These are phyloP conservation scores for Malus orientalis DNA, from an alignment of 306 rosid species.

Conservation along the genomic window DNA sequence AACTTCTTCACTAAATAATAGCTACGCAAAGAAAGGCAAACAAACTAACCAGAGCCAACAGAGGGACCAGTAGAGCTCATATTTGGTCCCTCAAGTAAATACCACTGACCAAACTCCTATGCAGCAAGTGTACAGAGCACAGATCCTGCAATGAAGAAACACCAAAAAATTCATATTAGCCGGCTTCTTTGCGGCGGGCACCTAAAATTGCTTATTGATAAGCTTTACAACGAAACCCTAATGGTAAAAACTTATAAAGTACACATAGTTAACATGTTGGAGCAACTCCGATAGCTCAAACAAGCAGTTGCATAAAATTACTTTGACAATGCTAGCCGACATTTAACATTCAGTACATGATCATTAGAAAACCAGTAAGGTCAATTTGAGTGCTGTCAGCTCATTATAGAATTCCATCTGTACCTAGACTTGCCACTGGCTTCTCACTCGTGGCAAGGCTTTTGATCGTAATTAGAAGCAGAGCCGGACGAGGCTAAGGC, in stretches of 20 bases:
- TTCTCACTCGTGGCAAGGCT: too few relatives aligned
- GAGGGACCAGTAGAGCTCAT: constrained; percentile 81
- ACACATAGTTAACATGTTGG: background rate
- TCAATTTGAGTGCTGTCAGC: background rate
- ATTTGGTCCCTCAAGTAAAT: constrained; percentile 23
- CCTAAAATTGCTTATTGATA: background rate
- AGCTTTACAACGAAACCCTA: background rate
- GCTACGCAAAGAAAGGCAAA: constrained; percentile 1
- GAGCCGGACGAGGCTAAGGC: too few relatives aligned
- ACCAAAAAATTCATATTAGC: background rate
- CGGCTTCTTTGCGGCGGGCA: background rate
- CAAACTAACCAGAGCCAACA: constrained; percentile 65
- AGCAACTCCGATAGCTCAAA: background rate
- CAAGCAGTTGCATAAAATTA: background rate
- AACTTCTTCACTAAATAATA: background rate
- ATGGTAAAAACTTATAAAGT: background rate
- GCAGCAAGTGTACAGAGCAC: constrained; percentile 4
- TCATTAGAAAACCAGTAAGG: background rate
- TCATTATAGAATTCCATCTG: too few relatives aligned
- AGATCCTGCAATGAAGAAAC: constrained; percentile 43
- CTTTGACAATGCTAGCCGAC: background rate
- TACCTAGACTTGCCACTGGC: too few relatives aligned
- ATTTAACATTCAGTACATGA: background rate
- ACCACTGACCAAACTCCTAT: constrained; percentile 27
- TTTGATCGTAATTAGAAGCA: too few relatives aligned